Evolutionary conservation across 495 filamentous ascomycete species (phyloP).

Genomic region (Tuber melanosporum): DNA sequence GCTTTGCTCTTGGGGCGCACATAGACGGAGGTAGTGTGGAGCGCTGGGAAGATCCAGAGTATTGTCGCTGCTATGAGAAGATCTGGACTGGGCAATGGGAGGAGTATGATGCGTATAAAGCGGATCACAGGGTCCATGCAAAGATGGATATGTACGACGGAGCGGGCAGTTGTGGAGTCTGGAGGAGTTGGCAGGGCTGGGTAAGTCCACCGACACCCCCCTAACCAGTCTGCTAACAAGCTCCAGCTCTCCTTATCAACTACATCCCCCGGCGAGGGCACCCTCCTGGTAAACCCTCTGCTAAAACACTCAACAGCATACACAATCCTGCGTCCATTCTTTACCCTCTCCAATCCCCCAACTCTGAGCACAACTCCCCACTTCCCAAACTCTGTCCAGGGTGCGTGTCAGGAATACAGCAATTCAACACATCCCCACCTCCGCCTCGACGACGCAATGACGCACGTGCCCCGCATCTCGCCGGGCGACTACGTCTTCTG

Average conservation of each 20-base stretch:
- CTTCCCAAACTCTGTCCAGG: conserved; percentile 70
- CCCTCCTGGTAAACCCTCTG: conserved; percentile 76
- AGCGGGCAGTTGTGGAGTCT: conserved; percentile 73
- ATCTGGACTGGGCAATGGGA: conserved; percentile 76
- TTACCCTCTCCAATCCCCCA: conserved; percentile 44
- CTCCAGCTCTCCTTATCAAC: conserved; percentile 61
- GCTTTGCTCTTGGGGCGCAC: conserved; percentile 80
- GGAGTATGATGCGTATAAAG: conserved; percentile 73
- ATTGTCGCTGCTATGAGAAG: conserved; percentile 64
- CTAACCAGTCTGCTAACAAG: conserved; percentile 9
- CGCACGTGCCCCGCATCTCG: conserved; percentile 65
- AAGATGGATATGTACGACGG: conserved; percentile 75
- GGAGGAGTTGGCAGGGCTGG: conserved; percentile 86
- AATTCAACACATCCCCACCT: conserved; percentile 69
- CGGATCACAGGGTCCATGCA: conserved; percentile 59
- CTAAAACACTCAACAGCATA: conserved; percentile 69
- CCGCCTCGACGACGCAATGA: conserved; percentile 65
- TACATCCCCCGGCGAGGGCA: conserved; percentile 66
- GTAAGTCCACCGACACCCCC: conserved; percentile 6
- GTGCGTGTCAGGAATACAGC: conserved; percentile 70
- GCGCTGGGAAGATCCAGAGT: conserved; percentile 77
- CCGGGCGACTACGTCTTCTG: conserved; percentile 86
- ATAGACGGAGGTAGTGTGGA: conserved; percentile 79
- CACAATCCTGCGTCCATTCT: conserved; percentile 79
- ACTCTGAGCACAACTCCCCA: conserved; percentile 43